Evolutionary conservation across 441 rosid species (phyloP).

Genomic region (Arabidopsis lyrata): DNA sequence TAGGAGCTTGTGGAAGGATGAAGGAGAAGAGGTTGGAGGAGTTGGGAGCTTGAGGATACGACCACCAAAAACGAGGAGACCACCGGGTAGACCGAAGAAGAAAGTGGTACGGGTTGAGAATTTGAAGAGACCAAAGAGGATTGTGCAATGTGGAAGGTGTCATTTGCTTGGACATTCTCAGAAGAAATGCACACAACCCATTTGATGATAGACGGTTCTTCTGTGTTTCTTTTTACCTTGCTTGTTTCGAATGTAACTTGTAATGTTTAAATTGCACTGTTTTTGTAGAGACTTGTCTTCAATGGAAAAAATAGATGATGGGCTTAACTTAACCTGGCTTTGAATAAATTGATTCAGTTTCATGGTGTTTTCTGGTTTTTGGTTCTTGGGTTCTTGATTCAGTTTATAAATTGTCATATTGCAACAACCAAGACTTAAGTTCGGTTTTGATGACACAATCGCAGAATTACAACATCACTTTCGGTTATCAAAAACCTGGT

Average conservation of each 20-base stretch:
- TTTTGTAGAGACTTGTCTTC: conserved; percentile 23
- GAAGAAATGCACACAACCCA: conserved; percentile 93
- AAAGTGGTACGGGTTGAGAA: conserved; percentile 33
- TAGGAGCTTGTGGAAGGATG: conserved; percentile 72
- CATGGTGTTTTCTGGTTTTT: no score
- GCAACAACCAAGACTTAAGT: not conserved
- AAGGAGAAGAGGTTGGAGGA: conserved; percentile 69
- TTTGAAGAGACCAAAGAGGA: conserved; percentile 23
- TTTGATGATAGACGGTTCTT: conserved; percentile 48
- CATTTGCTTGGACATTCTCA: conserved; percentile 98
- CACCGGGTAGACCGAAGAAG: conserved; percentile 40
- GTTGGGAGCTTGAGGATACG: conserved; percentile 65
- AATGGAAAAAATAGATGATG: conserved; percentile 1
- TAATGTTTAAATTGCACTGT: conserved; percentile 28
- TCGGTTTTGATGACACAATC: not conserved
- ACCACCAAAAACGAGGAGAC: conserved; percentile 56
- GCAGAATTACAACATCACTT: not conserved
- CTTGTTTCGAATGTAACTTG: conserved; percentile 39
- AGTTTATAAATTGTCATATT: not conserved
- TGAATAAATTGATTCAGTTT: conserved; percentile 4
- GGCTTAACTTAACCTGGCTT: conserved; percentile 21
- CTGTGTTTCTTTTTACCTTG: not conserved
- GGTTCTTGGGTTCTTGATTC: not conserved
- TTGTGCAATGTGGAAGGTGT: conserved; percentile 66
- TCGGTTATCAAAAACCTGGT: not conserved